These are phyloP conservation scores for Arbutus unedo DNA, from an alignment of 148 eudicot genomes.

Conservation along the genomic window DNA sequence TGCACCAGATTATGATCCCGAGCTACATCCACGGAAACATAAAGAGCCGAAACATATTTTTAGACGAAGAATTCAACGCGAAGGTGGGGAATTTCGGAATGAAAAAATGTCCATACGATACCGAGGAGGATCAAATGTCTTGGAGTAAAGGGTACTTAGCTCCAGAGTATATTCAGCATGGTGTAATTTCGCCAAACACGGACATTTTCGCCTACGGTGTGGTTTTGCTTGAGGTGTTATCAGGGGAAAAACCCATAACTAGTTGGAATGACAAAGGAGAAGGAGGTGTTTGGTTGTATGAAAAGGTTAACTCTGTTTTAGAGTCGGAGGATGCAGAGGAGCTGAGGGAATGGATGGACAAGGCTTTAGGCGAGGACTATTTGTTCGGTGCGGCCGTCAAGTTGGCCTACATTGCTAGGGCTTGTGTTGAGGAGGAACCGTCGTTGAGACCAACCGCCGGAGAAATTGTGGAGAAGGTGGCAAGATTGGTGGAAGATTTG, in stretches of 20 bases:
- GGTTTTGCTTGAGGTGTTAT: conserved; percentile 65
- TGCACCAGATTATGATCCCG: conserved; percentile 86
- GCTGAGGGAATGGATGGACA: conserved; percentile 73
- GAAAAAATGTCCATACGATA: conserved; percentile 33
- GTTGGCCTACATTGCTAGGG: conserved; percentile 65
- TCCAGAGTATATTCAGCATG: conserved; percentile 47
- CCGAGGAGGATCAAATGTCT: conserved; percentile 31
- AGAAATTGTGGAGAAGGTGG: conserved; percentile 69
- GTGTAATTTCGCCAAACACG: conserved; percentile 35
- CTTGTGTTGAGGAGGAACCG: conserved; percentile 67
- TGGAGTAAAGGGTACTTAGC: conserved; percentile 78
- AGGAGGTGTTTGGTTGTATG: conserved; percentile 29
- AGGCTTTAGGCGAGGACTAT: conserved; percentile 62
- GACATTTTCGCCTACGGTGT: conserved; percentile 79
- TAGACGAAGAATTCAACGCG: conserved; percentile 81
- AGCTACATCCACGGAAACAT: conserved; percentile 57
- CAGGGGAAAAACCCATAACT: conserved; percentile 55
- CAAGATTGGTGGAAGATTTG: conserved; percentile 57
- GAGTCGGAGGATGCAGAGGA: conserved; percentile 49
- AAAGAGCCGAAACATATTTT: conserved; percentile 67
- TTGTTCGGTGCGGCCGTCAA: conserved; percentile 55
- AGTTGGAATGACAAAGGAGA: conserved; percentile 25
- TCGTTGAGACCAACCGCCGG: conserved; percentile 62
- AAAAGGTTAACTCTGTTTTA: conserved; percentile 45
- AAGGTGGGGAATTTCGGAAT: conserved; percentile 80